A percentile compares a stretch with the other conserved stretches of the same genome.
Evolutionary conservation across 2,329 filamentous ascomycete species (phyloP).

Genomic region (Lecanicillium sp.): DNA sequence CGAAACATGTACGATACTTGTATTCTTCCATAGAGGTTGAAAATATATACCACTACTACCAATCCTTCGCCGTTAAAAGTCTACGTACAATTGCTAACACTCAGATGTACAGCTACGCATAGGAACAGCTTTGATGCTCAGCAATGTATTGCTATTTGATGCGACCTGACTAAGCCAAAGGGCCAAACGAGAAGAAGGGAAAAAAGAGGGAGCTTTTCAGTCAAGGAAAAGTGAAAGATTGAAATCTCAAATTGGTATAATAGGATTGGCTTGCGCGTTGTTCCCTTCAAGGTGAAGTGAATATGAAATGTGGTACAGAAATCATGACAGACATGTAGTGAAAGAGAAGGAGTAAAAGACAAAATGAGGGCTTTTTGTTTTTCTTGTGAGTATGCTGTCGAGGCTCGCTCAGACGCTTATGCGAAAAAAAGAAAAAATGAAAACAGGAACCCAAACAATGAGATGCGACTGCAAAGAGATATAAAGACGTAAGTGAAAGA

Average conservation of each 20-base stretch:
- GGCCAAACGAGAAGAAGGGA: no score
- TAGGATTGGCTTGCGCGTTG: slow-evolving; percentile 6
- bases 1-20: slow-evolving; percentile 10
- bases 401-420: slow-evolving; percentile 1
- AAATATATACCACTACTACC: slow-evolving; percentile 8
- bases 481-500: no score
- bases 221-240: background rate
- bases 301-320: slow-evolving; percentile 13
- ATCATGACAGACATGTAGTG: background rate
- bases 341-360: slow-evolving; percentile 7
- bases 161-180: slow-evolving; percentile 8
- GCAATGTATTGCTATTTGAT: slow-evolving; percentile 6
- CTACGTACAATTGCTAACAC: background rate
- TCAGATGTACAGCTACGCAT: background rate
- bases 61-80: background rate
- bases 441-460: background rate
- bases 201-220: slow-evolving; percentile 3
- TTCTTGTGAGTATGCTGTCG: background rate
- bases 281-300: background rate
- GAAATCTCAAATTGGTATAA: slow-evolving; percentile 14
- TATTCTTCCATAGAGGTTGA: slow-evolving; percentile 5
- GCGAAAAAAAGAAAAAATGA: slow-evolving; percentile 12
- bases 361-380: slow-evolving; percentile 15
- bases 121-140: no score
- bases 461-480: no score